These are phyloP conservation scores for Atkinsonella hypoxylon DNA, from an alignment of 2,329 filamentous ascomycete species.

Conservation along the genomic window DNA sequence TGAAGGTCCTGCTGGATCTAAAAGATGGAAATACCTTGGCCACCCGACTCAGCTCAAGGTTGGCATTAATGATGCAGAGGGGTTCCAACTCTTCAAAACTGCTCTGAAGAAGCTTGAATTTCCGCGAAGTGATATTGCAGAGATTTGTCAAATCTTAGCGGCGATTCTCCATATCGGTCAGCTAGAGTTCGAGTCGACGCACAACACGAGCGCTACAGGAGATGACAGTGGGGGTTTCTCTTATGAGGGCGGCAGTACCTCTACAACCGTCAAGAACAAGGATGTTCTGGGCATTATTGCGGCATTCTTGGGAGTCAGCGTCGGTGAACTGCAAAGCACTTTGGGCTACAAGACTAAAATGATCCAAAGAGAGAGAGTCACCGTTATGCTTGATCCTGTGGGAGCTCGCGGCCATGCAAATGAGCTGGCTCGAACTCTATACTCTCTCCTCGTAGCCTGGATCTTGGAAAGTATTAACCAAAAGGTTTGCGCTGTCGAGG, in stretches of 20 bases:
- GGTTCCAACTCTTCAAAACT: conserved; percentile 96
- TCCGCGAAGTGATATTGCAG: conserved; percentile 82
- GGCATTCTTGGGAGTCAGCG: conserved; percentile 83
- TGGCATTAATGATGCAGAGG: conserved; percentile 89
- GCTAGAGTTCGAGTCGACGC: conserved; percentile 78
- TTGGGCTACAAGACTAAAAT: conserved; percentile 96
- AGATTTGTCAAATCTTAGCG: conserved; percentile 90
- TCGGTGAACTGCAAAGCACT: conserved; percentile 72
- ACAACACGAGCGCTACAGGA: conserved; percentile 63
- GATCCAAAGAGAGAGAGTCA: conserved; percentile 91
- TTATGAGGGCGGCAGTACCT: conserved; percentile 77
- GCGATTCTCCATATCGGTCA: conserved; percentile 96
- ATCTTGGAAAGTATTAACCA: conserved; percentile 91
- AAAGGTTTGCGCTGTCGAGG: conserved; percentile 74
- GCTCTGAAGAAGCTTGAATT: conserved; percentile 91
- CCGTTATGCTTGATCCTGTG: conserved; percentile 88
- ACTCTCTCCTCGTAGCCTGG: conserved; percentile 86
- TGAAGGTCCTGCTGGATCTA: conserved; percentile 39
- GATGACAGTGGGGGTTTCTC: conserved; percentile 96
- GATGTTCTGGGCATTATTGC: conserved; percentile 77
- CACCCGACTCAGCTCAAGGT: conserved; percentile 96
- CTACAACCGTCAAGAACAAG: conserved; percentile 87
- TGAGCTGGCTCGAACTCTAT: conserved; percentile 84
- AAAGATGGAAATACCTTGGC: conserved; percentile 90
- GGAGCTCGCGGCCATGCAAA: conserved; percentile 88